Evolutionary conservation across 2,329 filamentous ascomycete species (phyloP), one percentile per base, ranked within the genome.

Genomic region (Aspergillus thermomutatus): DNA sequence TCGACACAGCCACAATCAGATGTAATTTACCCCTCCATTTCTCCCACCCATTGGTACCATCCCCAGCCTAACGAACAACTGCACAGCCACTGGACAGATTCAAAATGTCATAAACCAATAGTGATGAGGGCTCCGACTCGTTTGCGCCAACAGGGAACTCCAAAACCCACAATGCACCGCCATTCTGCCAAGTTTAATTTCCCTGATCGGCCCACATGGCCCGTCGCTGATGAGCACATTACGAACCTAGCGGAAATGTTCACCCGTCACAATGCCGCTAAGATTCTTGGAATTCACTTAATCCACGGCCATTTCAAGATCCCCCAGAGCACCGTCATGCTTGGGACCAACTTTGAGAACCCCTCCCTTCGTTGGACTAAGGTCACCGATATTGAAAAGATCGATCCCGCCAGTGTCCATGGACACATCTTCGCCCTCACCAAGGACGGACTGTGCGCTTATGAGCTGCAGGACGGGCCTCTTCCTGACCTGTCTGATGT

Each of bases 231-330:
- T 9, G 34, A 40, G 34, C 34, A 40, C n/a, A 40, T 40, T 40
- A 40, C 34, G 14, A 17, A 40, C 34, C 34, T 40, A 17, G 34
- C 34, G 11, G 11, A n/a, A 81, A 53, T 49, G 31, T 53, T 53
- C 43, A 43, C 48, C 41, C 27, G 41, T 53, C 43, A 53, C 19
- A 60, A 60, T 53, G 61, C 56, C 51, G 43, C 64, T 23, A 59
- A 57, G 49, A 52, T 55, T 53, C 57, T 66, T 56, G 58, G 63
- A 17, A 40, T 40, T 14, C 34, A 40, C 34, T 40, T 63, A 48
- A 64, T 63, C 54, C 60, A 66, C 59, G 60, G 61, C 53, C 60
- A 66, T 56, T 64, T 65, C 56, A 59, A 64, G 31, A 64, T 60
- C 40, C 59, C 57, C 27, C 49, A 62, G 27, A 58, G 62, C 53